Evolutionary conservation across 345 rosid genomes (phyloP).

Genomic region (Syzygium aromaticum): DNA sequence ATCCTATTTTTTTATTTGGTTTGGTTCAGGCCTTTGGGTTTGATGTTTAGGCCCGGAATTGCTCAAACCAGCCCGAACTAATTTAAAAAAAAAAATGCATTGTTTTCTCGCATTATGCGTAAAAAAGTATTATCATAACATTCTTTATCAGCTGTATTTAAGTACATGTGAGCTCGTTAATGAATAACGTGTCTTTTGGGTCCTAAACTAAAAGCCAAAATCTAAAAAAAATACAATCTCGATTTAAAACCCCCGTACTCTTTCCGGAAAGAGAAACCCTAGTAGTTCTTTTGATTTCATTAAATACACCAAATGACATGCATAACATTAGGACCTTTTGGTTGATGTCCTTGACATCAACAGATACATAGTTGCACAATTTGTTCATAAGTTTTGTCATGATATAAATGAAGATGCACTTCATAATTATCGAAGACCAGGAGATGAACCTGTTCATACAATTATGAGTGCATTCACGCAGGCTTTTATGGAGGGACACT

Average conservation of each 20-base stretch:
- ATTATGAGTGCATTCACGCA: not conserved
- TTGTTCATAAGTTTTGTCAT: not conserved
- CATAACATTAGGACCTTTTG: not conserved
- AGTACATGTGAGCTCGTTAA: not conserved
- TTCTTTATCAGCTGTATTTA: not conserved
- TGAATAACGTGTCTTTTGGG: not conserved
- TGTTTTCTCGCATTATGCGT: not conserved
- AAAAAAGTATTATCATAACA: not conserved
- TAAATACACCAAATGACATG: not conserved
- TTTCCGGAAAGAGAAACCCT: not conserved
- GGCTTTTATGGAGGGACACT: constrained; percentile 32
- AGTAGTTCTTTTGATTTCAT: not conserved
- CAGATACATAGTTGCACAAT: not conserved
- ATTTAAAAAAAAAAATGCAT: not conserved
- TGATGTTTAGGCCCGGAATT: not conserved
- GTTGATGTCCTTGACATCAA: not conserved
- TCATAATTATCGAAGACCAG: not conserved
- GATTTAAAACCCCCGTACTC: not conserved
- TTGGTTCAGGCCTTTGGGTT: not conserved
- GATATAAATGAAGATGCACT: not conserved
- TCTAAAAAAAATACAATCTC: not conserved
- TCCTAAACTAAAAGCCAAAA: not conserved
- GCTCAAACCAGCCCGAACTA: not conserved
- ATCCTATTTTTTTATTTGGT: not conserved
- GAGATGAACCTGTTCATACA: not conserved